phyloP scores from a whole-genome alignment of 345 rosid genomes.

The Salix suchowensis region DNA sequence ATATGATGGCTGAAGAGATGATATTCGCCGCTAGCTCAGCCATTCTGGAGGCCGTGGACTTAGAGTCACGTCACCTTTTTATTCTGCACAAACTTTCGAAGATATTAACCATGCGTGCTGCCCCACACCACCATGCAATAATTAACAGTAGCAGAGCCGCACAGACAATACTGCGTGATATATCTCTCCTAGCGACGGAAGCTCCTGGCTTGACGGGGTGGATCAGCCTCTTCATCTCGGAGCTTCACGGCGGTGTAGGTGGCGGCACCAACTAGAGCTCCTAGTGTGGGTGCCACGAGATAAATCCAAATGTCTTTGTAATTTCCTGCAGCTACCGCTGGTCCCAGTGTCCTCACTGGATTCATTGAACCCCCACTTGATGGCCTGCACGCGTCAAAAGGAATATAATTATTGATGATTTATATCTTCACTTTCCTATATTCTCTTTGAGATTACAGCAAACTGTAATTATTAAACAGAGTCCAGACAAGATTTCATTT shows the following conservation, averaged over 20 bases:
- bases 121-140: constrained; percentile 22
- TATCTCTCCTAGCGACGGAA: constrained; percentile 58
- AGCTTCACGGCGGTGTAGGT: constrained; percentile 79
- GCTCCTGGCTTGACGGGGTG: constrained; percentile 73
- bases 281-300: constrained; percentile 82
- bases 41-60: constrained; percentile 24
- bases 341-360: constrained; percentile 81
- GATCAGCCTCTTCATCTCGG: constrained; percentile 47
- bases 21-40: constrained; percentile 8
- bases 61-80: constrained; percentile 18
- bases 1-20: not conserved
- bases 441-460: too few relatives aligned
- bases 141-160: constrained; percentile 12
- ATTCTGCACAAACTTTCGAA: constrained; percentile 21
- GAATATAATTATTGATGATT: not conserved
- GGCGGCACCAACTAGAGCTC: constrained; percentile 74
- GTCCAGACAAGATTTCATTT: too few relatives aligned
- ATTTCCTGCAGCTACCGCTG: constrained; percentile 92
- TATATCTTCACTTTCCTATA: too few relatives aligned
- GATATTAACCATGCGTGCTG: constrained; percentile 6
- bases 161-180: not conserved
- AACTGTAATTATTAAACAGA: too few relatives aligned
- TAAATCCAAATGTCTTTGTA: constrained; percentile 72
- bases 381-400: constrained; percentile 40
- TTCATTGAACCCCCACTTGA: constrained; percentile 86